These are phyloP conservation scores for Ambrosiella cleistominuta DNA, from an alignment of 2,329 filamentous ascomycete species.

Conservation along the genomic window DNA sequence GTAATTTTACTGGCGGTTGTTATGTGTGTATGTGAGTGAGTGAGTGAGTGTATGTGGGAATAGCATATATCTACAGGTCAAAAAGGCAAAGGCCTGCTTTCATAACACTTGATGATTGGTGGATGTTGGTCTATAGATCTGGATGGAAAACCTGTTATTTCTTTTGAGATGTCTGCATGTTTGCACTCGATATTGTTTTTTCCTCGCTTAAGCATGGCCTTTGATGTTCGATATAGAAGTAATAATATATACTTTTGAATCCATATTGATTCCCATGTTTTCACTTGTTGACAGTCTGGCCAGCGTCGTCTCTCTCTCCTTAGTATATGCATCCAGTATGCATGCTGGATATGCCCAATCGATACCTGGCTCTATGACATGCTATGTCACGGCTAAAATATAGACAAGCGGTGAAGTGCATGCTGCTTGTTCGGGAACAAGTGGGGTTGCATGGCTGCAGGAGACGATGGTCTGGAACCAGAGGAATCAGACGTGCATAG, in stretches of 20 bases:
- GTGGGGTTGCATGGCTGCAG: neutral
- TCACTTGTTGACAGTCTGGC: neutral
- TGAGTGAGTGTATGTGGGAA: neutral
- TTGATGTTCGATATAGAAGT: too few species aligned
- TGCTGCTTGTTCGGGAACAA: neutral
- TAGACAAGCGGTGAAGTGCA: neutral
- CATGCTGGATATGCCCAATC: neutral
- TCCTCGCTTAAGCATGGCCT: too few species aligned
- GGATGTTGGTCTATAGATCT: too few species aligned
- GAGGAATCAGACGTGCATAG: too few species aligned
- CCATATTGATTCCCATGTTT: neutral
- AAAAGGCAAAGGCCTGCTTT: neutral
- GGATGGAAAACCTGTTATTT: too few species aligned
- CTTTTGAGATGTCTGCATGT: too few species aligned
- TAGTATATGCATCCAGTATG: neutral
- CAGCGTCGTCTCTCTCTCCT: neutral
- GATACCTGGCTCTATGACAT: neutral
- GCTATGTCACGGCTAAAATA: neutral
- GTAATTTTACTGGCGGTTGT: neutral
- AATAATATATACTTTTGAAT: too few species aligned
- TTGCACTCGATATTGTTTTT: too few species aligned
- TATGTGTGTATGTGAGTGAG: neutral
- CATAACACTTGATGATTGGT: too few species aligned
- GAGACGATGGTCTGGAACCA: neutral
- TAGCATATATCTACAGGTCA: neutral